These are phyloP conservation scores for Picea sitchensis DNA, from an alignment of 75 land plant species.

Conservation along the genomic window DNA sequence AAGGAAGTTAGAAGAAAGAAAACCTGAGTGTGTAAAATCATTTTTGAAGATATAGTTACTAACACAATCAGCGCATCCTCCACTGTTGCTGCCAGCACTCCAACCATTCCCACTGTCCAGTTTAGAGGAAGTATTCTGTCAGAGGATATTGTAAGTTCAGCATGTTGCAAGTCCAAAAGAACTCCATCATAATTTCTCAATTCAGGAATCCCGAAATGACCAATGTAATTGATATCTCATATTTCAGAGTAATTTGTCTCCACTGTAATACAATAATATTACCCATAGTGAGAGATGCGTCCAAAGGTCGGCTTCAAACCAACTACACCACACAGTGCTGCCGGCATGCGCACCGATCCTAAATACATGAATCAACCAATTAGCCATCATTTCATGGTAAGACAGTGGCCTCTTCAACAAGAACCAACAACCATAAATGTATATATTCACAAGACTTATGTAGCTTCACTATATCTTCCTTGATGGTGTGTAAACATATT, in stretches of 20 bases:
- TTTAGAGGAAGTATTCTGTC: conserved; percentile 87
- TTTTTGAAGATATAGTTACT: conserved; percentile 17
- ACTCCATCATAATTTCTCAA: background rate
- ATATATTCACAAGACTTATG: too few relatives aligned
- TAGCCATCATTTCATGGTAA: background rate
- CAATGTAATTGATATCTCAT: background rate
- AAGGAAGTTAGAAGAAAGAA: background rate
- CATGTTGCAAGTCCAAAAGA: background rate
- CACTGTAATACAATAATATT: background rate
- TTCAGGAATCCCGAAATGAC: background rate
- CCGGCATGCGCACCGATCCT: conserved; percentile 89
- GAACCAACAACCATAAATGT: background rate
- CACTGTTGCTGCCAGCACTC: conserved; percentile 75
- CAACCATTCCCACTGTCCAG: conserved; percentile 92
- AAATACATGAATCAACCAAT: background rate
- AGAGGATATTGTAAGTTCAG: conserved; percentile 7
- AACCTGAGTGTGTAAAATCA: background rate
- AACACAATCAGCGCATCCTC: conserved; percentile 91
- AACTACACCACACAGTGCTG: conserved; percentile 84
- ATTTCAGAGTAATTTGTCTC: background rate
- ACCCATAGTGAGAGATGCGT: conserved; percentile 73
- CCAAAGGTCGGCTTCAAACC: conserved; percentile 82
- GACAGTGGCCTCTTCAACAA: background rate
- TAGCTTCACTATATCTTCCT: background rate
- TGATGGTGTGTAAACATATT: background rate